phyloP scores from a whole-genome alignment of 2,329 filamentous ascomycete genomes.

The Botrytis porri region DNA sequence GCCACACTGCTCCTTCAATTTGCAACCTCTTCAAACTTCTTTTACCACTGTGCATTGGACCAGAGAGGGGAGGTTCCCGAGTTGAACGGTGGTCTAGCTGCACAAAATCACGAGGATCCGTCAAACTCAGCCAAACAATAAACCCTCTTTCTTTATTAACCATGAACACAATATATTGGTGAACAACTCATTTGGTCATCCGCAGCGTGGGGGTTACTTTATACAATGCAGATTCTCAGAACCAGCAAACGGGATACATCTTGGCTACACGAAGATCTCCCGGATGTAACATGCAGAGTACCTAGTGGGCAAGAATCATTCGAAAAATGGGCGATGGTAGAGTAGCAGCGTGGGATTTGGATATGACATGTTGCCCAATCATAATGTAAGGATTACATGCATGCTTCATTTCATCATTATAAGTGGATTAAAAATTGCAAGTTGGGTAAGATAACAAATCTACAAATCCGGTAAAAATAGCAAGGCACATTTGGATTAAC shows the following conservation, averaged over 20 bases:
- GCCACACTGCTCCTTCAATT: neutral
- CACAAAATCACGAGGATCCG: neutral
- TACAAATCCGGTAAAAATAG: neutral
- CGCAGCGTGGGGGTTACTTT: neutral
- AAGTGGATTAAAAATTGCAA: neutral
- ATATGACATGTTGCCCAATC: neutral
- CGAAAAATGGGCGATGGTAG: neutral
- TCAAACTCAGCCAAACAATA: neutral
- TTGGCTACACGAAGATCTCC: neutral
- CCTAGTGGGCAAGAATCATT: neutral
- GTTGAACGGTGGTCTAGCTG: neutral
- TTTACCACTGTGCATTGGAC: neutral
- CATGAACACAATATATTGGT: neutral
- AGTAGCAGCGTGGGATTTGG: neutral
- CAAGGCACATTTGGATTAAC: neutral
- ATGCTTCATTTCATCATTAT: neutral
- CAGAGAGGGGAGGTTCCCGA: neutral
- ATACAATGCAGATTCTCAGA: neutral
- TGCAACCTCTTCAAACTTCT: neutral
- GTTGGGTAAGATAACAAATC: neutral
- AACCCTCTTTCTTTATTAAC: neutral
- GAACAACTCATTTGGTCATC: neutral
- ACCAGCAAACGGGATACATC: neutral
- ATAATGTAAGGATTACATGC: neutral
- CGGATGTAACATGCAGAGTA: conserved; percentile 1